Evolutionary conservation across 805 yeast species (phyloP).

Genomic region (Saccharomycopsis fodiens): DNA sequence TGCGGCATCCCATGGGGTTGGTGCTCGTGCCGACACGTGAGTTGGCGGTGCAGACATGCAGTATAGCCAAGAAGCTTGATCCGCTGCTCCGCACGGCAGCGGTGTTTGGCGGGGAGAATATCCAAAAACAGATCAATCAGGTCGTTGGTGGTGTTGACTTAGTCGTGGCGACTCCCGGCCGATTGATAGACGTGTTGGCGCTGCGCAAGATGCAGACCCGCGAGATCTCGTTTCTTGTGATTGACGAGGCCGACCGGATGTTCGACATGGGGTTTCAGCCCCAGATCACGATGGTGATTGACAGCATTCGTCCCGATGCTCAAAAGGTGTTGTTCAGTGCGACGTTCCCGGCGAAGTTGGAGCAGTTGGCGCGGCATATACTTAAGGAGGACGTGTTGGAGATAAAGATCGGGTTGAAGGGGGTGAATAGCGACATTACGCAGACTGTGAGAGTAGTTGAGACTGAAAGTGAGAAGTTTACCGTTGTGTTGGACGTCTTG

Average conservation of each 20-base stretch:
- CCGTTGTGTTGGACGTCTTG: conserved; percentile 45
- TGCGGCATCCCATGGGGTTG: conserved; percentile 68
- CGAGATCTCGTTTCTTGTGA: conserved; percentile 66
- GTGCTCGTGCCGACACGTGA: conserved; percentile 91
- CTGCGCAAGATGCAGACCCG: conserved; percentile 41
- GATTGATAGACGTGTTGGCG: conserved; percentile 78
- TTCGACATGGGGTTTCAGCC: conserved; percentile 98
- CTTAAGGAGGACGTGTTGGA: conserved; percentile 55
- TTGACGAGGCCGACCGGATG: conserved; percentile 96
- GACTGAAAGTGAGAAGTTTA: conserved; percentile 48
- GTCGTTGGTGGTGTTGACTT: conserved; percentile 36
- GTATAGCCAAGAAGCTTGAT: conserved; percentile 55
- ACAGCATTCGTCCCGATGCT: conserved; percentile 72
- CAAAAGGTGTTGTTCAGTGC: conserved; percentile 93
- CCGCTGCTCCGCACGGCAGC: conserved; percentile 42
- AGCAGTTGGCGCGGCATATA: conserved; percentile 59
- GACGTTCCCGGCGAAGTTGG: conserved; percentile 81
- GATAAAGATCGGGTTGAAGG: conserved; percentile 71
- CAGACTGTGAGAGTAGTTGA: conserved; percentile 62
- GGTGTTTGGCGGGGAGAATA: conserved; percentile 52
- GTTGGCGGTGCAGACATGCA: conserved; percentile 73
- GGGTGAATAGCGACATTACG: conserved; percentile 73
- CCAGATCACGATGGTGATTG: conserved; percentile 75
- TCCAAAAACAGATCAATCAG: conserved; percentile 16
- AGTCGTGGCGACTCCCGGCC: conserved; percentile 90